Evolutionary conservation across 345 rosid species (phyloP).

Genomic region (Jatropha curcas): DNA sequence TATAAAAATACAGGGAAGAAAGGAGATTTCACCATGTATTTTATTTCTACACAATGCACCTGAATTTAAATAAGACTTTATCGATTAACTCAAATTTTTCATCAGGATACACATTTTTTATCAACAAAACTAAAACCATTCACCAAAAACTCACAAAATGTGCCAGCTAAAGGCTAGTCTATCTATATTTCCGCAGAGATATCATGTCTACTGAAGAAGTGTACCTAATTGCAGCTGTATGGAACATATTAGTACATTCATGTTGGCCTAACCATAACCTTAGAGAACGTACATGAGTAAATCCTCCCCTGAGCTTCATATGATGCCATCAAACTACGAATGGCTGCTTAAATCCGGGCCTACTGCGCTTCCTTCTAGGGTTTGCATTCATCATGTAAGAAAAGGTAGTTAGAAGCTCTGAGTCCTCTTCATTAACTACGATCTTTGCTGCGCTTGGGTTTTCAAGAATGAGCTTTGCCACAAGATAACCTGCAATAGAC

Average conservation of each 20-base stretch:
- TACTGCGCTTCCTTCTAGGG: slow-evolving; percentile 68
- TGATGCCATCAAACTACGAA: slow-evolving; percentile 15
- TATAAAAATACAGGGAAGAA: no score
- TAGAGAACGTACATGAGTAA: background rate
- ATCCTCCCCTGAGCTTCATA: background rate
- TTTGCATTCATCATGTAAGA: slow-evolving; percentile 65
- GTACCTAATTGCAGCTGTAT: background rate
- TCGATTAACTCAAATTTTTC: no score
- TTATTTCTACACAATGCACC: no score
- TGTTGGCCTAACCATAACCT: background rate
- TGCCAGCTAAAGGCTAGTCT: background rate
- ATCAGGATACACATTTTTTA: no score
- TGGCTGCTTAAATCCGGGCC: slow-evolving; percentile 18
- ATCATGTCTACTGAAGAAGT: background rate
- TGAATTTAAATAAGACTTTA: no score
- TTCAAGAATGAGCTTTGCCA: slow-evolving; percentile 73
- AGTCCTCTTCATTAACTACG: slow-evolving; percentile 67
- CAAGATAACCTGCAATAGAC: slow-evolving; percentile 93
- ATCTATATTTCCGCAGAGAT: background rate
- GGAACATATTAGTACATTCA: background rate
- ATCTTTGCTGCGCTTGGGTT: slow-evolving; percentile 65
- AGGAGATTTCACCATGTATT: no score
- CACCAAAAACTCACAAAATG: no score
- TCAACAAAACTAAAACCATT: no score
- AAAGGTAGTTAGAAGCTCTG: slow-evolving; percentile 61